Evolutionary conservation across 192 early-diverging fungal genomes (phyloP).

Genomic region (Piromyces sp.): DNA sequence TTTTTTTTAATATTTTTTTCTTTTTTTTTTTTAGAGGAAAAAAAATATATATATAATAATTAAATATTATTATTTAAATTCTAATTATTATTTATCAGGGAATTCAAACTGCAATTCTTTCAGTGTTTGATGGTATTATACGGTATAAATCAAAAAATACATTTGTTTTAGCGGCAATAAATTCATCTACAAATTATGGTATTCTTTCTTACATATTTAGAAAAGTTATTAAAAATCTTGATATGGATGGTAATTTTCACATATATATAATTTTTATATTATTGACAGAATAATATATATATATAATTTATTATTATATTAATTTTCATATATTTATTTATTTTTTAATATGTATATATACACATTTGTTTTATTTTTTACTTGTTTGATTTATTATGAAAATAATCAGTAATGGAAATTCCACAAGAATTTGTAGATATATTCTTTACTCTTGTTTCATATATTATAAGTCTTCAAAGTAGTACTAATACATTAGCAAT

Average conservation of each 20-base stretch:
- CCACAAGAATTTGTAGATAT: slow-evolving; percentile 68
- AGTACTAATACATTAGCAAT: slow-evolving; percentile 44
- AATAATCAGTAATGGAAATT: slow-evolving; percentile 6
- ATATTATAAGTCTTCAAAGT: slow-evolving; percentile 56
- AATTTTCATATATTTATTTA: no score
- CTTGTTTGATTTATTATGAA: background rate
- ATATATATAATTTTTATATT: no score
- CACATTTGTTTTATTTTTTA: no score
- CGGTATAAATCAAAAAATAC: slow-evolving; percentile 54
- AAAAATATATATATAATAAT: no score
- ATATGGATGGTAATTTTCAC: slow-evolving; percentile 9
- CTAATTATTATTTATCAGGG: slow-evolving; percentile 14
- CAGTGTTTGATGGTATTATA: slow-evolving; percentile 67
- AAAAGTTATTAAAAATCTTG: slow-evolving; percentile 38
- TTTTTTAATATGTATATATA: no score
- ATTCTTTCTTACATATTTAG: slow-evolving; percentile 66
- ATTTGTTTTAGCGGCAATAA: slow-evolving; percentile 71
- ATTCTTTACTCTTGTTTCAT: slow-evolving; percentile 56
- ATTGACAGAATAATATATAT: no score
- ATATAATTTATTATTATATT: no score
- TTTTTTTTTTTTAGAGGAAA: no score
- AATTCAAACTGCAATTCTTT: slow-evolving; percentile 62
- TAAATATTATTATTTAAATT: no score
- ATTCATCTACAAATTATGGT: slow-evolving; percentile 85
- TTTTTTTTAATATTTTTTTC: no score